A percentile compares a stretch with the other conserved stretches of the same genome.
Conservation (phyloP, 2,329 filamentous ascomycete species). For the Podosphaera xanthii region DNA sequence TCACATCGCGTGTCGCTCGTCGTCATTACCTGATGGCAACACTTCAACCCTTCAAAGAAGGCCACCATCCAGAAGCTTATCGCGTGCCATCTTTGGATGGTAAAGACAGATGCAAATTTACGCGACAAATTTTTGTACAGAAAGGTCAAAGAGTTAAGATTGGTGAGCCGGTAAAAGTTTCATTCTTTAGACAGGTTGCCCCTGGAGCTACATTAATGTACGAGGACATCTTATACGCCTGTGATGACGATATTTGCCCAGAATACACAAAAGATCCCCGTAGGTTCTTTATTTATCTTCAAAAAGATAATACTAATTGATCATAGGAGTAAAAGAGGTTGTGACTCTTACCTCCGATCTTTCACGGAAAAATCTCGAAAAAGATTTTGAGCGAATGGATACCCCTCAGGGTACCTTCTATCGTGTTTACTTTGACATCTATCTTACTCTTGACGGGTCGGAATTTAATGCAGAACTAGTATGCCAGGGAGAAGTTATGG, state of each 20-base stretch:
- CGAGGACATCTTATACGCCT: slow-evolving; percentile 92
- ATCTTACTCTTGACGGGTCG: slow-evolving; percentile 84
- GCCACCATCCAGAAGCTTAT: slow-evolving; percentile 94
- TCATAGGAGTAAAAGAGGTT: slow-evolving; percentile 86
- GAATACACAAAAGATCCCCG: slow-evolving; percentile 98
- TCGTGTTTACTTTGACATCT: slow-evolving; percentile 57
- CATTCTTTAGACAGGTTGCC: slow-evolving; percentile 93
- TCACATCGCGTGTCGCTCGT: slow-evolving; percentile 90
- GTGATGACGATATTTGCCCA: slow-evolving; percentile 91
- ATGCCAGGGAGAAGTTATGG: slow-evolving; percentile 99
- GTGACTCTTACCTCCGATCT: slow-evolving; percentile 93
- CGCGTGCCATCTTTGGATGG: slow-evolving; percentile 90
- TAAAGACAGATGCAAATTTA: slow-evolving; percentile 97
- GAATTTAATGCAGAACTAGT: slow-evolving; percentile 97
- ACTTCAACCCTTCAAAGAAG: slow-evolving; percentile 94
- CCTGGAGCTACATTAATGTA: slow-evolving; percentile 97
- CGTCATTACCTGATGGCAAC: slow-evolving; percentile 99
- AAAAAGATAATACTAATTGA: slow-evolving; percentile 12
- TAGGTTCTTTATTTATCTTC: slow-evolving; percentile 31
- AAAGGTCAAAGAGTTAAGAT: slow-evolving; percentile 99
- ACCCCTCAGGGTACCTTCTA: slow-evolving; percentile 94
- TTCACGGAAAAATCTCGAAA: slow-evolving; percentile 93
- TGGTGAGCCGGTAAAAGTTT: slow-evolving; percentile 95
- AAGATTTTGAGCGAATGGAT: slow-evolving; percentile 98
- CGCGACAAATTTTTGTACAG: slow-evolving; percentile 91